phyloP scores from a whole-genome alignment of 1,139 yeast species.

The Yueomyces sp. region DNA sequence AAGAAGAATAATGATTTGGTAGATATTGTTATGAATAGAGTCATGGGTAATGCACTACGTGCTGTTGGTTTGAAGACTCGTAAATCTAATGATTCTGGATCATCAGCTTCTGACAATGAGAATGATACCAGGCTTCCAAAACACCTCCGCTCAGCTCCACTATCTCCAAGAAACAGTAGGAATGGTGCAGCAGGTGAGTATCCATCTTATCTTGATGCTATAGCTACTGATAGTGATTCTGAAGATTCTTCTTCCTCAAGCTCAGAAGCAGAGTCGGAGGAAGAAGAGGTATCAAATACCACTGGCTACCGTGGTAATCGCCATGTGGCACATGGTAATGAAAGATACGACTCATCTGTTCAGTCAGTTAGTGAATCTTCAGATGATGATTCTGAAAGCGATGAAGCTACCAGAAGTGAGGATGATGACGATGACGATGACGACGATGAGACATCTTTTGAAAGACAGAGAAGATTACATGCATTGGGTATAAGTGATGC shows the following conservation, averaged over 20 bases:
- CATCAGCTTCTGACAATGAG: background rate
- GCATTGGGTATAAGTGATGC: constrained; percentile 53
- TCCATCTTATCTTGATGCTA: constrained; percentile 11
- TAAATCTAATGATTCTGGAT: background rate
- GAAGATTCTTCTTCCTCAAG: constrained; percentile 10
- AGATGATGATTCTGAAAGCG: background rate
- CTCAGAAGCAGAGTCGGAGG: constrained; percentile 3
- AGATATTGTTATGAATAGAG: constrained; percentile 3
- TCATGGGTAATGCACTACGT: constrained; percentile 25
- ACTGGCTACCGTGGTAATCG: too few relatives aligned
- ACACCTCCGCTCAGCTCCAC: constrained; percentile 15
- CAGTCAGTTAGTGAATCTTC: constrained; percentile 10
- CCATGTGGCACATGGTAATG: background rate
- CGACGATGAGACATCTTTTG: constrained; percentile 50
- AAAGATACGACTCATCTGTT: constrained; percentile 1
- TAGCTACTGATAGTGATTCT: constrained; percentile 19
- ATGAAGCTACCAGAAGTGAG: background rate
- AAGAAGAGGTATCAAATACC: constrained; percentile 1
- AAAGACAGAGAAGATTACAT: constrained; percentile 63
- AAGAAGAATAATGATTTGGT: constrained; percentile 4
- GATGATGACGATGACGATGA: constrained; percentile 18
- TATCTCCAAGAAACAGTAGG: background rate
- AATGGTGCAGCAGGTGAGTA: constrained; percentile 4
- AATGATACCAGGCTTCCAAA: constrained; percentile 13
- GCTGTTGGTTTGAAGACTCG: constrained; percentile 1